phyloP scores from a whole-genome alignment of 129 eudicot genomes.

The Ambrosia trifida region DNA sequence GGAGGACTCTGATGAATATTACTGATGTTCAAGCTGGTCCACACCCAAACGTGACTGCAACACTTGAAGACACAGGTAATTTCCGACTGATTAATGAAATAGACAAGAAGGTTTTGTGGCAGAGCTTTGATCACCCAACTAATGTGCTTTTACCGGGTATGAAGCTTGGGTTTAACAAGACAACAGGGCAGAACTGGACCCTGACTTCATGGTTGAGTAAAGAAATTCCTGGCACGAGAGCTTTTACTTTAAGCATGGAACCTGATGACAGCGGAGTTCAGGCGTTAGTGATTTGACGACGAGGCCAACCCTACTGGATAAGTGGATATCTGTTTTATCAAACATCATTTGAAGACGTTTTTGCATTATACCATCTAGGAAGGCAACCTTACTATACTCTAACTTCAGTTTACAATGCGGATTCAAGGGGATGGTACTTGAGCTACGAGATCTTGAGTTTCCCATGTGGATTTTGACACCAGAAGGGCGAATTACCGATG shows the following conservation, averaged over 20 bases:
- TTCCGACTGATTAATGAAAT: constrained; percentile 20
- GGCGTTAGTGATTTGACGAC: neutral
- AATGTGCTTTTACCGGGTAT: constrained; percentile 41
- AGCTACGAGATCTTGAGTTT: neutral
- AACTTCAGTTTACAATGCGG: constrained; percentile 3
- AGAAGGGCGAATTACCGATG: constrained; percentile 18
- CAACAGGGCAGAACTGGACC: constrained; percentile 22
- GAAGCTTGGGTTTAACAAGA: constrained; percentile 35
- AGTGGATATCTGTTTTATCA: neutral
- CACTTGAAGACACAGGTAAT: constrained; percentile 29
- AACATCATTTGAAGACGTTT: constrained; percentile 2
- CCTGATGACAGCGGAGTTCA: neutral
- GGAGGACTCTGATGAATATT: constrained; percentile 20
- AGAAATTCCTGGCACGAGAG: constrained; percentile 6
- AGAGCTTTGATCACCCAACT: no score
- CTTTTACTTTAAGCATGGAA: constrained; percentile 29
- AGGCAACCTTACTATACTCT: constrained; percentile 14
- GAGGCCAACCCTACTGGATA: constrained; percentile 22
- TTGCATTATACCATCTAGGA: neutral
- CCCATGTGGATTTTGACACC: constrained; percentile 18
- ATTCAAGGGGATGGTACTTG: constrained; percentile 18
- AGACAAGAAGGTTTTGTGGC: neutral
- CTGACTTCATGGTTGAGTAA: constrained; percentile 34
- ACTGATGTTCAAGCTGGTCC: constrained; percentile 23
- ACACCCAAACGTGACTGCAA: neutral